These are phyloP conservation scores for Acmispon strigosus DNA, from an alignment of 306 rosid genomes.

Conservation along the genomic window DNA sequence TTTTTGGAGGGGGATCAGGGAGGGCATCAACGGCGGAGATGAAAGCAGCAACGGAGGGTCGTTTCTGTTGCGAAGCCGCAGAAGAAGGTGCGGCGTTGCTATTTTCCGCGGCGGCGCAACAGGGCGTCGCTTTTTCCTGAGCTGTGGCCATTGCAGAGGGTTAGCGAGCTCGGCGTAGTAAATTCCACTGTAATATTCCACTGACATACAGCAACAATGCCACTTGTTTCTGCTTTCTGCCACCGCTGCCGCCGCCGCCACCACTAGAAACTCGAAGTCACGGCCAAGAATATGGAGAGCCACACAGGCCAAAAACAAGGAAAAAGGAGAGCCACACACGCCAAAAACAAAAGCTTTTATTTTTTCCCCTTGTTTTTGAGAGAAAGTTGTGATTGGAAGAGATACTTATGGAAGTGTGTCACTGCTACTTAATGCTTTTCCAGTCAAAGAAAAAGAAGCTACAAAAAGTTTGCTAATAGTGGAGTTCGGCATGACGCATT, in stretches of 20 bases:
- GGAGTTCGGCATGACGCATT: too few relatives aligned
- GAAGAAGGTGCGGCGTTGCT: conserved; percentile 18
- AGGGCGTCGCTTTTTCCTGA: conserved; percentile 84
- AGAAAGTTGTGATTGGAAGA: not conserved
- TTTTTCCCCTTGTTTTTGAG: not conserved
- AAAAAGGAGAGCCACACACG: not conserved
- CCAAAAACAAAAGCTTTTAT: not conserved
- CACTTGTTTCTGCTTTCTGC: not conserved
- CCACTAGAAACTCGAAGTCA: not conserved
- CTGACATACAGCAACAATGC: conserved; percentile 66
- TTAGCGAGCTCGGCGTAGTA: conserved; percentile 60
- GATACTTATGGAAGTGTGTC: too few relatives aligned
- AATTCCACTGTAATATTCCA: conserved; percentile 51
- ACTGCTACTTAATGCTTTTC: too few relatives aligned
- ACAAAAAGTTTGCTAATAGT: too few relatives aligned
- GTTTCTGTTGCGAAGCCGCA: not conserved
- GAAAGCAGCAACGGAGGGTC: conserved; percentile 31
- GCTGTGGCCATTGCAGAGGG: conserved; percentile 85
- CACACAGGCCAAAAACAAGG: not conserved
- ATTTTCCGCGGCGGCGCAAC: conserved; percentile 10
- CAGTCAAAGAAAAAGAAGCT: too few relatives aligned
- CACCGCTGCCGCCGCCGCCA: conserved; percentile 8
- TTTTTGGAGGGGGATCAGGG: conserved; percentile 39
- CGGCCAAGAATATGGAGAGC: not conserved
- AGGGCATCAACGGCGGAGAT: conserved; percentile 40